Conservation (phyloP, 805 yeast genomes). For the Scheffersomyces lignosus region DNA sequence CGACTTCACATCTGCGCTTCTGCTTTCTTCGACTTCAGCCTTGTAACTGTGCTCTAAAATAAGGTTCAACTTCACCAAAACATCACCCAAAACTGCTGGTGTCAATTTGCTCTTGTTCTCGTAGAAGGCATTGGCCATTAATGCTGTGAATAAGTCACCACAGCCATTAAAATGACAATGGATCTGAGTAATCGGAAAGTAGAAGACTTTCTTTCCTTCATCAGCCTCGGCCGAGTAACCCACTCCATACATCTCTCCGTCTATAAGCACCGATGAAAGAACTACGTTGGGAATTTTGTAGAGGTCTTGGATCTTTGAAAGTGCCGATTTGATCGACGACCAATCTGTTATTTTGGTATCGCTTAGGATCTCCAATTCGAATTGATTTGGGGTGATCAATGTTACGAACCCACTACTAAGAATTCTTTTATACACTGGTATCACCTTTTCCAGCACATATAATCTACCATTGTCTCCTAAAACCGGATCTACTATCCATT, state of each 20-base stretch:
- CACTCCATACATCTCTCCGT: slow-evolving; percentile 36
- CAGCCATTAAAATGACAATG: slow-evolving; percentile 69
- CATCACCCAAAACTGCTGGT: slow-evolving; percentile 25
- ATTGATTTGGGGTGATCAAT: slow-evolving; percentile 70
- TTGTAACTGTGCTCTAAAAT: slow-evolving; percentile 30
- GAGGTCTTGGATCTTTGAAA: slow-evolving; percentile 39
- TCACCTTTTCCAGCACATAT: slow-evolving; percentile 64
- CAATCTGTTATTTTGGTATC: slow-evolving; percentile 43
- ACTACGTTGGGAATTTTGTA: slow-evolving; percentile 55
- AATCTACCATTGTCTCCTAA: slow-evolving; percentile 86
- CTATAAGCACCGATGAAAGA: slow-evolving; percentile 54
- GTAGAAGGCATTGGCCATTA: slow-evolving; percentile 52
- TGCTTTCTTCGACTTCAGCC: slow-evolving; percentile 13
- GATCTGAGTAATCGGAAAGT: slow-evolving; percentile 47
- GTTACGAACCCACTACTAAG: slow-evolving; percentile 44
- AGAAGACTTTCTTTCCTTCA: slow-evolving; percentile 18
- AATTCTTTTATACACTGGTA: slow-evolving; percentile 52
- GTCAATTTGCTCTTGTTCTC: slow-evolving; percentile 13
- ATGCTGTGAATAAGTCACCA: slow-evolving; percentile 70
- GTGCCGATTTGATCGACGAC: slow-evolving; percentile 35
- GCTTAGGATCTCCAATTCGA: slow-evolving; percentile 65
- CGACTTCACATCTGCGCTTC: slow-evolving; percentile 15
- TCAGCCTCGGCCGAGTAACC: slow-evolving; percentile 27
- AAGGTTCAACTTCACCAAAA: slow-evolving; percentile 24
- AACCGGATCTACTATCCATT: slow-evolving; percentile 85